Evolutionary conservation across 495 filamentous ascomycete species (phyloP).

Genomic region (Penicillium verhagenii): DNA sequence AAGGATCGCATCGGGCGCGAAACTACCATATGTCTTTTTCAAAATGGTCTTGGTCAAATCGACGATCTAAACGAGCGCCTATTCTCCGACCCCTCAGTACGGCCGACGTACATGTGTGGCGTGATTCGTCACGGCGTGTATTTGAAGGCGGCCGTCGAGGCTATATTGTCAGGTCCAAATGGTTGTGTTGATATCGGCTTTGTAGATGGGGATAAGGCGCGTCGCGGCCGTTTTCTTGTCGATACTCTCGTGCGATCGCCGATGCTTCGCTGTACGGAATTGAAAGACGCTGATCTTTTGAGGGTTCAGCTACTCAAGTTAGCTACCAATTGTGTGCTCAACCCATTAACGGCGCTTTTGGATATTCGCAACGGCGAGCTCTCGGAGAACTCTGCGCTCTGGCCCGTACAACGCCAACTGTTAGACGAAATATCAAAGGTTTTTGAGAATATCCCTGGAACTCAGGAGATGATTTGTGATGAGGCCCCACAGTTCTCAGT

Average conservation of each 20-base stretch:
- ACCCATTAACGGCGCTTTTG: constrained; percentile 74
- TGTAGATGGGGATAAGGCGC: constrained; percentile 14
- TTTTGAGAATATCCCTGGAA: constrained; percentile 62
- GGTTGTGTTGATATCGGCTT: constrained; percentile 20
- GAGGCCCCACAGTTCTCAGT: constrained; percentile 55
- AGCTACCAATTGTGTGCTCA: constrained; percentile 74
- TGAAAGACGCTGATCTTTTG: constrained; percentile 39
- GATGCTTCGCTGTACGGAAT: constrained; percentile 44
- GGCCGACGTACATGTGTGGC: constrained; percentile 76
- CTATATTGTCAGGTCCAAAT: constrained; percentile 35
- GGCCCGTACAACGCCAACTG: constrained; percentile 58
- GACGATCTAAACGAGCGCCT: constrained; percentile 67
- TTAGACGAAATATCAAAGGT: constrained; percentile 62
- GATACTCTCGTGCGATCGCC: constrained; percentile 50
- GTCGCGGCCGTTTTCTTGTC: constrained; percentile 36
- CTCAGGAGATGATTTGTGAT: constrained; percentile 51
- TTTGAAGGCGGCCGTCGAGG: constrained; percentile 56
- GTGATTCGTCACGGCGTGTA: constrained; percentile 67
- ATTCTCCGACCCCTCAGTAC: constrained; percentile 59
- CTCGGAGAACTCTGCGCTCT: constrained; percentile 56
- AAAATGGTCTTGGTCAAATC: constrained; percentile 78
- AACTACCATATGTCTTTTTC: constrained; percentile 32
- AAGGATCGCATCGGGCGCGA: constrained; percentile 22
- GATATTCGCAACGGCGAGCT: constrained; percentile 72
- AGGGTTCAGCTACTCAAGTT: constrained; percentile 74